phyloP scores from a whole-genome alignment of 805 yeast genomes.

The Candida nemodendra region DNA sequence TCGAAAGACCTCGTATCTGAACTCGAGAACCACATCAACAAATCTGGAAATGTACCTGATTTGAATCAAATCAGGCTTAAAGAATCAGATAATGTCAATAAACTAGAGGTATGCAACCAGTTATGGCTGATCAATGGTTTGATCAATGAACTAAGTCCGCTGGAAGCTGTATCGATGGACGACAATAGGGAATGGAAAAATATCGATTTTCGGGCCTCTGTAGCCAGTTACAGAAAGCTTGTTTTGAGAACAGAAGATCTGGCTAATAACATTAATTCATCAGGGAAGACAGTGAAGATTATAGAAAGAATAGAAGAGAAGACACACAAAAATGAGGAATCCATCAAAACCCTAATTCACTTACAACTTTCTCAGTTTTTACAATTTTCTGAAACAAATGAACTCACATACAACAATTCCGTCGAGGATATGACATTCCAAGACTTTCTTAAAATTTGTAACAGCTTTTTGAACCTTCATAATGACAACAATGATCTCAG shows the following conservation, averaged over 20 bases:
- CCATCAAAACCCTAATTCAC: constrained; percentile 9
- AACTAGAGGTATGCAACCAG: constrained; percentile 31
- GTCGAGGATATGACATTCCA: constrained; percentile 16
- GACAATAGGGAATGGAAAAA: constrained; percentile 10
- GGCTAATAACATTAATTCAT: not conserved
- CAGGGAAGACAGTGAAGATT: constrained; percentile 11
- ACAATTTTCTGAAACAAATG: constrained; percentile 10
- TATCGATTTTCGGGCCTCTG: constrained; percentile 13
- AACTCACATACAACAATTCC: constrained; percentile 9
- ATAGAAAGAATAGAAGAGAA: constrained; percentile 14
- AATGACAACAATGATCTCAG: constrained; percentile 5
- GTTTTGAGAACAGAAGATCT: constrained; percentile 13
- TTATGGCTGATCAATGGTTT: constrained; percentile 33
- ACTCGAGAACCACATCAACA: constrained; percentile 2
- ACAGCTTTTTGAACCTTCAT: constrained; percentile 5
- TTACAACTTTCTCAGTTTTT: constrained; percentile 13
- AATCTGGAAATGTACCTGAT: not conserved
- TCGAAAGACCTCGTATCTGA: constrained; percentile 10
- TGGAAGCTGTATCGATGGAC: constrained; percentile 5
- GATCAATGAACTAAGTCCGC: constrained; percentile 22
- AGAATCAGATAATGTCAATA: constrained; percentile 22
- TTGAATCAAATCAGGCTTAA: constrained; percentile 2
- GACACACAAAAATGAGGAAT: constrained; percentile 10
- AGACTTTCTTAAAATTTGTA: constrained; percentile 17
- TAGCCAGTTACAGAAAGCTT: constrained; percentile 19